Evolutionary conservation across 352 stramenopile genomes (phyloP), one percentile per base, ranked within the genome.

Genomic region (Pythium rhizo-oryzae): DNA sequence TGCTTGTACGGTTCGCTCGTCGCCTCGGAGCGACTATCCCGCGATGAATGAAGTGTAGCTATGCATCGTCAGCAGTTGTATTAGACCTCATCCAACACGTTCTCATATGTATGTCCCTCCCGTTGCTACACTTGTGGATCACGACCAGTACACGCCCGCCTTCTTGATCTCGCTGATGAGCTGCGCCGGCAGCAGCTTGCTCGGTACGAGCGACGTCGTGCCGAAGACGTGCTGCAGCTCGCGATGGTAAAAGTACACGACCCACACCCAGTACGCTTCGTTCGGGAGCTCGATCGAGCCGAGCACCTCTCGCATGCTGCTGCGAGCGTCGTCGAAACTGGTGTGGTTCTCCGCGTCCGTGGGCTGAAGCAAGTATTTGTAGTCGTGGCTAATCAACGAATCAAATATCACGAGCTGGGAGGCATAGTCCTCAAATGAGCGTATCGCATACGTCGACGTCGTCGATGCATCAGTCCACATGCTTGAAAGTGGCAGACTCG

Each of bases 151-250:
- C 35, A 84, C 69, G 1, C 69, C 76, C n/a, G 72, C 75, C 60
- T 78, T 81, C 62, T 82, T 81, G 72, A 87, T 81, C 19, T 72
- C 70, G 30, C 76, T 67, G 35, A 84, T 73, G 30, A 87, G 75
- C 68, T 84, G 79, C 28, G 72, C 57, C 4, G 79, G 79, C 49
- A 87, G 43, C 56, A 87, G 53, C 44, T 84, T 72, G 19, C 66
- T 69, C 16, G 65, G 77, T 33, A 84, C 81, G 59, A 87, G 79
- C 11, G 67, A 65, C 1, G 81, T 54, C 1, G 70, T 76, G 16
- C 77, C 77, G 46, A 87, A 84, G 54, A 76, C 72, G 8, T 71
- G 56, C 39, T 59, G 62, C 53, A 83, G 63, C 64, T 87, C 71
- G 18, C 66, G 52, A 21, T 67, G 67, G 64, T 83, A 82, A 18